Percentiles rank a stretch among this genome's conserved stretches.
phyloP scores from a whole-genome alignment of 2,329 filamentous ascomycete species.

The Monilinia laxa region DNA sequence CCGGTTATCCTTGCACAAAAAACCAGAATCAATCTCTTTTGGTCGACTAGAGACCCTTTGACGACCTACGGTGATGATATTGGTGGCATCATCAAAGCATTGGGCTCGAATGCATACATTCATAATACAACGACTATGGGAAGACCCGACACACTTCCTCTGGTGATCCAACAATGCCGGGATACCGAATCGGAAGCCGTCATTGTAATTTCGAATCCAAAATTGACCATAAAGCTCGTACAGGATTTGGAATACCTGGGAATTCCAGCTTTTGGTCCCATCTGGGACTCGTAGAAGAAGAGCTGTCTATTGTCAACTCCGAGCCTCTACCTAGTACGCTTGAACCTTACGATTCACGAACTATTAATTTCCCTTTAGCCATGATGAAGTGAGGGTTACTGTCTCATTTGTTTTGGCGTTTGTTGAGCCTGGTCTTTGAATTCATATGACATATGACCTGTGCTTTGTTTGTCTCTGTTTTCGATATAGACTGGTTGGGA shows the following conservation, averaged over 20 bases:
- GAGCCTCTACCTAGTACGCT: neutral
- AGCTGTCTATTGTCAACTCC: neutral
- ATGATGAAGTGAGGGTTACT: neutral
- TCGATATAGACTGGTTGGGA: neutral
- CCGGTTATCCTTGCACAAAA: constrained; percentile 35
- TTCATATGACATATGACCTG: neutral
- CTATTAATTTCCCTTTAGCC: neutral
- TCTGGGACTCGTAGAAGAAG: constrained; percentile 39
- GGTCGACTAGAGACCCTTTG: constrained; percentile 42
- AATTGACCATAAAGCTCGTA: constrained; percentile 43
- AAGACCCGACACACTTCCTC: constrained; percentile 41
- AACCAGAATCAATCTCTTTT: constrained; percentile 39
- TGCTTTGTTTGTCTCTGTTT: neutral
- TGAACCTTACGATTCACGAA: neutral
- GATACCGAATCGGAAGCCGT: constrained; percentile 43
- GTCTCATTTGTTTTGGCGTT: constrained; percentile 4
- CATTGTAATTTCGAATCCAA: constrained; percentile 43
- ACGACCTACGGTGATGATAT: constrained; percentile 42
- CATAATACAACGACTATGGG: constrained; percentile 42
- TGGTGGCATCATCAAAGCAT: constrained; percentile 37
- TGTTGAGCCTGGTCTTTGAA: neutral
- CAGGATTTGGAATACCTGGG: constrained; percentile 44
- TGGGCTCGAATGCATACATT: constrained; percentile 41
- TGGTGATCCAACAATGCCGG: constrained; percentile 36
- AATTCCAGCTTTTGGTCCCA: constrained; percentile 43